Evolutionary conservation across 2,329 filamentous ascomycete species (phyloP), one percentile per base, ranked within the genome.

Genomic region (Clarireedia paspali): DNA sequence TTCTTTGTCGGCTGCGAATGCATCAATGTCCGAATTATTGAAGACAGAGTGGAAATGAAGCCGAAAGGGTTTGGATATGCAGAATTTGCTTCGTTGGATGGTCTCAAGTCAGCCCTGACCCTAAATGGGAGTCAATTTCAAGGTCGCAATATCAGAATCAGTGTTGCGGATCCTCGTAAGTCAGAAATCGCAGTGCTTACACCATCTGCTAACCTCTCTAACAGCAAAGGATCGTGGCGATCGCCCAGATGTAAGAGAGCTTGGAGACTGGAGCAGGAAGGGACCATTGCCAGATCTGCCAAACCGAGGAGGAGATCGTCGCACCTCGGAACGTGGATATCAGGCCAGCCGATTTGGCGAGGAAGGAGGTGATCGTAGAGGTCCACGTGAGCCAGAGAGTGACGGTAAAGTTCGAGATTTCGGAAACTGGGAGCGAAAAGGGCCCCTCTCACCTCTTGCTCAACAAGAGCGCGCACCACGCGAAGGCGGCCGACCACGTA

Each of bases 1-100:
- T 94, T 97, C 70, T 95, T 99, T 70, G 75, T 79, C 52, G 89
- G 80, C 56, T 96, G 92, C 72, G 82, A 90, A 62, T 86, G 96
- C 65, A 88, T 88, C 63, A 96, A 84, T 70, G 90, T 99, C 63
- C 89, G 94, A 67, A 91, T 99, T 67, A 95, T 99, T 62, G 92
- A 96, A 76, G 95, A 99, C 74, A 94, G 92, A 70, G 80, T 96
- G 71, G 88, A 94, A 70, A 84, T 87, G 73, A 91, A 91, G 69
- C 94, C 94, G 63, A 99, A 99, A 78, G 94, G 94, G 49, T 99
- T 99, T 68, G 94, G 92, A 60, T 99, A 99, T 71, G 92, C 95
- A 63, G 94, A 99, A 73, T 99, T 99, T 68, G 84, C 80, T 63
- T 86, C 84, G 51, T 76, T 94, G 46, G 92, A 97, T 50, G 92